A percentile compares a stretch with the other conserved stretches of the same genome.
Evolutionary conservation across 805 yeast genomes (phyloP).

Genomic region (Barnettozyma botsteinii): DNA sequence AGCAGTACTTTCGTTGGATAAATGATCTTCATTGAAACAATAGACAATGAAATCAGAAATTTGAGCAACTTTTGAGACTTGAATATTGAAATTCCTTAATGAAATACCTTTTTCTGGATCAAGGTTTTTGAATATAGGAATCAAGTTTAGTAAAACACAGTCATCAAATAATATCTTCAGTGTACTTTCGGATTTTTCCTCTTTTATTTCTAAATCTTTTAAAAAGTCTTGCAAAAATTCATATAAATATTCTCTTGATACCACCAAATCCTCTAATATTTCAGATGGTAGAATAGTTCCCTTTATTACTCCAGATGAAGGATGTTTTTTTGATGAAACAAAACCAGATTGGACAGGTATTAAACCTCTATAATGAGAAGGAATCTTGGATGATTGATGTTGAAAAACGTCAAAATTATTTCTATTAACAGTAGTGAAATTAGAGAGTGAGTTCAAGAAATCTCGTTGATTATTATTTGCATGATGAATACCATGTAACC

Average conservation of each 20-base stretch:
- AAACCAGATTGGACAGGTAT: conserved; percentile 25
- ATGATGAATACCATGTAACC: conserved; percentile 66
- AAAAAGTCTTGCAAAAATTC: conserved; percentile 17
- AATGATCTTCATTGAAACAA: conserved; percentile 43
- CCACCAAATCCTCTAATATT: conserved; percentile 43
- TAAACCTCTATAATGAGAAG: conserved; percentile 19
- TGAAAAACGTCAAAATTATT: conserved; percentile 20
- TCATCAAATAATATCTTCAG: conserved; percentile 19
- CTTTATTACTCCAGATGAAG: conserved; percentile 41
- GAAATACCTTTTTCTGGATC: conserved; percentile 73
- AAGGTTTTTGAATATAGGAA: conserved; percentile 51
- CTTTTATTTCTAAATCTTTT: conserved; percentile 19
- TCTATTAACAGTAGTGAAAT: conserved; percentile 19
- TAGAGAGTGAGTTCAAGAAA: conserved; percentile 18
- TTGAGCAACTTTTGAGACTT: conserved; percentile 71
- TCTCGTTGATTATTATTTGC: conserved; percentile 24
- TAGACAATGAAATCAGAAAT: conserved; percentile 77
- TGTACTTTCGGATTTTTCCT: conserved; percentile 6
- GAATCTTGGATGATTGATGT: conserved; percentile 15
- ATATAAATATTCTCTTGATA: conserved; percentile 33
- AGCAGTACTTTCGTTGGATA: conserved; percentile 11
- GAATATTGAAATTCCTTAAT: conserved; percentile 80
- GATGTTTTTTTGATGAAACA: conserved; percentile 28
- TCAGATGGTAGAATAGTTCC: conserved; percentile 53
- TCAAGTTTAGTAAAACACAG: conserved; percentile 28